Conservation (phyloP, 495 filamentous ascomycete genomes). For the Hypoxylon lenormandii region DNA sequence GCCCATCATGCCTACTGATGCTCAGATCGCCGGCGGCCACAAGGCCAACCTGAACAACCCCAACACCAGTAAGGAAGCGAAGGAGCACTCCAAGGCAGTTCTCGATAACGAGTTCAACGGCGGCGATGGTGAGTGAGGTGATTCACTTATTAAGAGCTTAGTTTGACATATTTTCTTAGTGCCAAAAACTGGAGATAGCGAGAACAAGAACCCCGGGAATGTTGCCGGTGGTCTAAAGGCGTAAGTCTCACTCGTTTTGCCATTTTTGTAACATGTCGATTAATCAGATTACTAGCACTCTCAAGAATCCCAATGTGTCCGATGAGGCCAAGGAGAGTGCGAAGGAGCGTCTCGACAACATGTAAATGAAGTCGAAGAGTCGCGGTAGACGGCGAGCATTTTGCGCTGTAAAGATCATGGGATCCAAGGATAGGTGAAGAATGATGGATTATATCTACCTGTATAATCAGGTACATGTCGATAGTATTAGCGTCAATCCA, state of each 20-base stretch:
- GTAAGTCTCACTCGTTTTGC: conserved; percentile 42
- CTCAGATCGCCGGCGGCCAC: conserved; percentile 60
- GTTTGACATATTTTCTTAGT: conserved; percentile 26
- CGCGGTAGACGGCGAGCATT: too few relatives aligned
- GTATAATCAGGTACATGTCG: too few relatives aligned
- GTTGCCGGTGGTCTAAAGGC: conserved; percentile 60
- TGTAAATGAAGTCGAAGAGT: too few relatives aligned
- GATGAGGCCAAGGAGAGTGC: conserved; percentile 59
- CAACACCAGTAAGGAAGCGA: conserved; percentile 54
- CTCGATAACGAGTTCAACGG: conserved; percentile 60
- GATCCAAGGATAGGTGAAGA: too few relatives aligned
- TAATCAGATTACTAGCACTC: conserved; percentile 42
- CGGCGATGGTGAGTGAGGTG: conserved; percentile 46
- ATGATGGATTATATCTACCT: too few relatives aligned
- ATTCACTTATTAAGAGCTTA: neutral
- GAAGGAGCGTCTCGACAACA: conserved; percentile 56
- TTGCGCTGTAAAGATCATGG: too few relatives aligned
- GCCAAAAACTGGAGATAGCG: conserved; percentile 39
- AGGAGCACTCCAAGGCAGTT: conserved; percentile 56
- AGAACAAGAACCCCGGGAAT: conserved; percentile 59
- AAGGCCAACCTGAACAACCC: conserved; percentile 65
- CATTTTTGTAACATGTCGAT: neutral
- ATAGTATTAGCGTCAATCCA: too few relatives aligned
- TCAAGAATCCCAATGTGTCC: conserved; percentile 60
- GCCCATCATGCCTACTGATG: conserved; percentile 50